Evolutionary conservation across 495 filamentous ascomycete species (phyloP), one percentile per base, ranked within the genome.

Genomic region (Penicillium chermesinum): DNA sequence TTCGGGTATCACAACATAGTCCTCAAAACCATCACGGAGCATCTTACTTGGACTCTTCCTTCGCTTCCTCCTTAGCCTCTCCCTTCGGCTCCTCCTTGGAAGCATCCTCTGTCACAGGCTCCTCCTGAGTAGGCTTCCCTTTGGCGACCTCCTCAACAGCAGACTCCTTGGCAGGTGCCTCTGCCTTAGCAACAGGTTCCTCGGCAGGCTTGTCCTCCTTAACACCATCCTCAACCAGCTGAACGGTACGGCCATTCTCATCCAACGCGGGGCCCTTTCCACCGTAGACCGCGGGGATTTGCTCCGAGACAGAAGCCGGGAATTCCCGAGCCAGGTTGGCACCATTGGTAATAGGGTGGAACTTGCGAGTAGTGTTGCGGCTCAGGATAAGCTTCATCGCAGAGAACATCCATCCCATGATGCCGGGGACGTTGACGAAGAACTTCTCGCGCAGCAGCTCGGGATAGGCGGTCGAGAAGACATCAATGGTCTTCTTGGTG

Each of bases 391-490:
- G 64, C 76, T 89, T 94, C 73, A 94, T 86, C 43, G 83, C 73
- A 21, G 67, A 67, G 61, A 85, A 95, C 62, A 95, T 75, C 80
- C 89, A 95, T 38, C 85, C 84, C 89, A 94, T 95, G 57, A 95
- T 71, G 43, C 80, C 63, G 0, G 90, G 89, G 6, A 95, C 87
- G 49, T 95, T 95, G 69, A 95, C 84, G 59, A 96, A 95, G 77
- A 86, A 93, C 74, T 95, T 96, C 65, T 89, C 79, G 46, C 84
- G 82, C 21, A 95, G 76, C 16, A 93, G 79, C 71, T 95, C 90
- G 0, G 90, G 90, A 71, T 96, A 96, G 41, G 84, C 83, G 41
- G 78, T 80, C 37, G 76, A 70, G 67, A 96, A 87, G 16, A 85
- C 74, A 21, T 84, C 76, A 62, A 95, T 90, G 32, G 85, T 87